Evolutionary conservation across 768 basidiomycete species (phyloP).

Genomic region (Daedaleopsis sinensis): DNA sequence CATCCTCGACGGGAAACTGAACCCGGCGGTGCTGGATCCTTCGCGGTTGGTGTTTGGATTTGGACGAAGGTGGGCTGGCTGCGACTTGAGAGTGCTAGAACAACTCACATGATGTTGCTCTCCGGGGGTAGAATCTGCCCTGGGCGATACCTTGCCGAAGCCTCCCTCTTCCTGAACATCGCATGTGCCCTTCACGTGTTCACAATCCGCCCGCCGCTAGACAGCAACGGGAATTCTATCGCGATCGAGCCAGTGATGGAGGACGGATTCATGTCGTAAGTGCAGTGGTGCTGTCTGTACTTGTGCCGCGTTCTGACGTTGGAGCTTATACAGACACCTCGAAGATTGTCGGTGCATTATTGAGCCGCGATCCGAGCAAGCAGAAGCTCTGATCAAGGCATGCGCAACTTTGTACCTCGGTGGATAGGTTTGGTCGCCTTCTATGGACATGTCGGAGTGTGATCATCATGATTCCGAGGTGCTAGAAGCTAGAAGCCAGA

Average conservation of each 20-base stretch:
- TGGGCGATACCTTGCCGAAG: slow-evolving; percentile 22
- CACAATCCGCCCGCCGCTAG: slow-evolving; percentile 16
- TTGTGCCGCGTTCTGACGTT: background rate
- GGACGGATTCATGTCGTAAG: slow-evolving; percentile 14
- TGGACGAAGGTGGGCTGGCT: slow-evolving; percentile 11
- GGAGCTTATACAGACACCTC: slow-evolving; percentile 15
- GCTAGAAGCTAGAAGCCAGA: too few relatives aligned
- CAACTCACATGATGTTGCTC: background rate
- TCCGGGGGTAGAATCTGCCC: slow-evolving; percentile 22
- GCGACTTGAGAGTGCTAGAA: background rate
- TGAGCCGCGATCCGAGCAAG: slow-evolving; percentile 21
- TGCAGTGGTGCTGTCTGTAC: background rate
- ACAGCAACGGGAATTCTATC: slow-evolving; percentile 12
- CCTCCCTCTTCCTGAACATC: slow-evolving; percentile 16
- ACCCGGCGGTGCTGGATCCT: slow-evolving; percentile 7
- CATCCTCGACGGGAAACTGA: slow-evolving; percentile 10
- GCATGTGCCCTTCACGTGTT: slow-evolving; percentile 23
- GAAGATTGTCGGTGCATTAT: slow-evolving; percentile 27
- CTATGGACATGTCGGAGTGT: background rate
- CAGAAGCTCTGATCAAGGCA: slow-evolving; percentile 18
- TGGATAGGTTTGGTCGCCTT: background rate
- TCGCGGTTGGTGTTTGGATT: slow-evolving; percentile 12
- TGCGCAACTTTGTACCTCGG: too few relatives aligned
- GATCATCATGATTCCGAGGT: too few relatives aligned
- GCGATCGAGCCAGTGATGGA: slow-evolving; percentile 8